Conservation (phyloP, 257 asterid genomes). For the Plectranthus barbatus region DNA sequence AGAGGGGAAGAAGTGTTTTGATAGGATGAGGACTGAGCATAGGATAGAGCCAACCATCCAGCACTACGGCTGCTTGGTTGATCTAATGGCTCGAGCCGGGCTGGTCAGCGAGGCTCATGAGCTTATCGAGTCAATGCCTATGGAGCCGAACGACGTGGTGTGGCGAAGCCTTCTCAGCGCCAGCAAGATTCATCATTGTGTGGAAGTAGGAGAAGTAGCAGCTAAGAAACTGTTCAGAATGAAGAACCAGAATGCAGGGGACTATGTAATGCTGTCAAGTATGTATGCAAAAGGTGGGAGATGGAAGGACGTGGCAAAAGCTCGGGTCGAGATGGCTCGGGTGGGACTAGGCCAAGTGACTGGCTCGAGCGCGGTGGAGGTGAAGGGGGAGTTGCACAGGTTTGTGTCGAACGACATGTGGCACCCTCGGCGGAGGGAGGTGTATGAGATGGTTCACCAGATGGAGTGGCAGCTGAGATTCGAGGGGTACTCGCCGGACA, state of each 20-base stretch:
- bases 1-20: constrained; percentile 41
- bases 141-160: constrained; percentile 52
- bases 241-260: constrained; percentile 45
- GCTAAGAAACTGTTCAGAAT: constrained; percentile 29
- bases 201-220: constrained; percentile 51
- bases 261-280: constrained; percentile 49
- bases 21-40: constrained; percentile 43
- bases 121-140: constrained; percentile 48
- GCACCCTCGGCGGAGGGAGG: constrained; percentile 31
- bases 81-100: constrained; percentile 65
- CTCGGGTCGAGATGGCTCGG: constrained; percentile 35
- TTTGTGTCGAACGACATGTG: constrained; percentile 54
- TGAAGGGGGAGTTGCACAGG: constrained; percentile 39
- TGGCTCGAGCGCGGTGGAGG: constrained; percentile 56
- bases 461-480: constrained; percentile 91
- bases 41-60: constrained; percentile 49
- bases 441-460: constrained; percentile 71
- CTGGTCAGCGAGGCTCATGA: constrained; percentile 40
- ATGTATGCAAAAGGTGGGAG: constrained; percentile 53
- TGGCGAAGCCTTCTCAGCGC: constrained; percentile 75
- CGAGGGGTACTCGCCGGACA: constrained; percentile 70
- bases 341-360: constrained; percentile 32
- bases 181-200: constrained; percentile 45
- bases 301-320: constrained; percentile 45
- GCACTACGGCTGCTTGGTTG: constrained; percentile 81